Evolutionary conservation across 202 grass and related monocot species (phyloP).

Genomic region (Bolboschoenoplectus hybrid): DNA sequence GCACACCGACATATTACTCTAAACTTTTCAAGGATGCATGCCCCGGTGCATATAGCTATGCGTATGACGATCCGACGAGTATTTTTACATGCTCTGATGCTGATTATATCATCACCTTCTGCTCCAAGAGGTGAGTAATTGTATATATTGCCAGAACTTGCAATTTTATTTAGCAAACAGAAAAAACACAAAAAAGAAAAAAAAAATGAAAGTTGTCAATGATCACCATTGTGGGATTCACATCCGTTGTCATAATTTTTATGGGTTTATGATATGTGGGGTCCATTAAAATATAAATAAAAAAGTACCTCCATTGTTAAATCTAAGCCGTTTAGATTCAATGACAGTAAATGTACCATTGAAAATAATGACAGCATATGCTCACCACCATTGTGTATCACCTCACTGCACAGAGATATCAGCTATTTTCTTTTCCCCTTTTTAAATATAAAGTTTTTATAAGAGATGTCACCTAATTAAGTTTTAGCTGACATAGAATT

Average conservation of each 20-base stretch:
- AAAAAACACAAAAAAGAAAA: not conserved
- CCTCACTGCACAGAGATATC: not conserved
- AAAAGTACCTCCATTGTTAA: too few species aligned
- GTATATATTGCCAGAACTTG: not conserved
- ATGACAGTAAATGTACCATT: too few species aligned
- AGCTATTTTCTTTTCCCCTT: not conserved
- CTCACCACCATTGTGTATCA: not conserved
- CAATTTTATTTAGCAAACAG: not conserved
- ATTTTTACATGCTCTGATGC: slow-evolving; percentile 65
- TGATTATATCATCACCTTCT: slow-evolving; percentile 74
- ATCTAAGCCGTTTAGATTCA: too few species aligned
- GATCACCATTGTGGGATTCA: not conserved
- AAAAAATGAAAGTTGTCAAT: not conserved
- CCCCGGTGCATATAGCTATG: slow-evolving; percentile 81
- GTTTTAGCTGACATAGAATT: not conserved
- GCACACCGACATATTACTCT: slow-evolving; percentile 77
- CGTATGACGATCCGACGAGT: slow-evolving; percentile 80
- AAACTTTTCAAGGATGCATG: slow-evolving; percentile 77
- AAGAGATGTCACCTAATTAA: not conserved
- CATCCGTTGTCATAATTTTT: too few species aligned
- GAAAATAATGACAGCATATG: too few species aligned
- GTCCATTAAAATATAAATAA: too few species aligned
- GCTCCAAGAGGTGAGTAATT: slow-evolving; percentile 51
- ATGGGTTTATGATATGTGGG: too few species aligned
- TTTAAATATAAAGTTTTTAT: not conserved